These are phyloP conservation scores for Nakazawaea ambrosiae DNA, from an alignment of 805 yeast genomes.

Conservation along the genomic window DNA sequence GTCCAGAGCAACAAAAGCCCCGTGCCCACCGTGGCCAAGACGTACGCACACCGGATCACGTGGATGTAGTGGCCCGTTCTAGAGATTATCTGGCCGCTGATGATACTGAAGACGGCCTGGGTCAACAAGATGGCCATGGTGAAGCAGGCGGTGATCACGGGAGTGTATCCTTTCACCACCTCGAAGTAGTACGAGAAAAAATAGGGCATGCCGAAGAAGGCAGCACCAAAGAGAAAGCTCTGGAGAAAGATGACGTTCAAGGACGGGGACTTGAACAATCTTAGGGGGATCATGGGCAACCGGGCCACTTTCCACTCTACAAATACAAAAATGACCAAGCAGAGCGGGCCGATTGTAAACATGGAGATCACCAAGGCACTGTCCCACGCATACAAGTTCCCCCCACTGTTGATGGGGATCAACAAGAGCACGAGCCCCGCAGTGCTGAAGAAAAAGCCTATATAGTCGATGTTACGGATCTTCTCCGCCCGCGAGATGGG, in stretches of 20 bases:
- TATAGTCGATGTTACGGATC: slow-evolving; percentile 39
- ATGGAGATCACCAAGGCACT: slow-evolving; percentile 28
- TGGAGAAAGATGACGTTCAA: slow-evolving; percentile 29
- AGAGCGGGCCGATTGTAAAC: slow-evolving; percentile 34
- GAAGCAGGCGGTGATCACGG: slow-evolving; percentile 33
- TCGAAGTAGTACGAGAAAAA: slow-evolving; percentile 45
- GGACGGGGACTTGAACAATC: slow-evolving; percentile 29
- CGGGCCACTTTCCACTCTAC: slow-evolving; percentile 43
- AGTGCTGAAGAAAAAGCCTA: slow-evolving; percentile 39
- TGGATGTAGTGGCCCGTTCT: slow-evolving; percentile 34
- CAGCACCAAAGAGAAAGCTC: slow-evolving; percentile 41
- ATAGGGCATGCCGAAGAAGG: slow-evolving; percentile 38
- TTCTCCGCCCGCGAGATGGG: slow-evolving; percentile 28
- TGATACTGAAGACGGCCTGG: slow-evolving; percentile 34
- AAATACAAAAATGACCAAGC: slow-evolving; percentile 35
- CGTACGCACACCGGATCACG: slow-evolving; percentile 34
- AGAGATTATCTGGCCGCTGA: slow-evolving; percentile 40
- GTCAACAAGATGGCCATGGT: slow-evolving; percentile 36
- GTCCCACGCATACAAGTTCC: slow-evolving; percentile 47
- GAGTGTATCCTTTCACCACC: slow-evolving; percentile 32
- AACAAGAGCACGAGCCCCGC: slow-evolving; percentile 41
- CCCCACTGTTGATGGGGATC: slow-evolving; percentile 54
- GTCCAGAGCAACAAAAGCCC: slow-evolving; percentile 30
- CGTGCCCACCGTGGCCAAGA: slow-evolving; percentile 33
- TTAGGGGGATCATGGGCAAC: slow-evolving; percentile 49